Evolutionary conservation across 768 basidiomycete genomes (phyloP).

Genomic region (Termitomyces sp.): DNA sequence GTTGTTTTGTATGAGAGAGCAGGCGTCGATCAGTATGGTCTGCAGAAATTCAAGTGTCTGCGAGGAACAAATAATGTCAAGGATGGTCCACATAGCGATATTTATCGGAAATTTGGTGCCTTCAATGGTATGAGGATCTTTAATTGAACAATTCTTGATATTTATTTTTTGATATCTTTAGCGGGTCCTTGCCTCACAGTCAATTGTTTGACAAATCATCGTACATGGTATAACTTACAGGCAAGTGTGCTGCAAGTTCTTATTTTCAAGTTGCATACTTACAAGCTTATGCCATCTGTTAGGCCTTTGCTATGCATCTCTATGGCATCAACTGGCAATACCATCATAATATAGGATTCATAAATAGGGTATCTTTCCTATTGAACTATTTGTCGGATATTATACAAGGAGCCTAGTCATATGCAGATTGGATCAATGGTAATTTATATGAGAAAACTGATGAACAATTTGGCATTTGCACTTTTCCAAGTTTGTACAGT

Average conservation of each 20-base stretch:
- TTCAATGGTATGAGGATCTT: not conserved
- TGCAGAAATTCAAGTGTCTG: not conserved
- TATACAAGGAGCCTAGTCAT: not conserved
- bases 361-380: not conserved
- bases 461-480: not conserved
- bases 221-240: not conserved
- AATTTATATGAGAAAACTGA: not conserved
- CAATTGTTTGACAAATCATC: not conserved
- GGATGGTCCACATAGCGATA: not conserved
- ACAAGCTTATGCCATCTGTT: too few species aligned
- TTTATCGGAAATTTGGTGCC: not conserved
- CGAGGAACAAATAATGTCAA: not conserved
- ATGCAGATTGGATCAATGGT: not conserved
- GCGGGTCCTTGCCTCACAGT: not conserved
- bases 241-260: too few species aligned
- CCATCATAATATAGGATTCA: not conserved
- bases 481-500: not conserved
- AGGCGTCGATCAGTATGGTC: not conserved
- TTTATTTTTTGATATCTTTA: not conserved
- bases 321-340: not conserved
- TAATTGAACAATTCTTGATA: not conserved
- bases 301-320: too few species aligned
- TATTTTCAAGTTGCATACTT: too few species aligned
- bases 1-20: not conserved
- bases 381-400: not conserved